These are phyloP conservation scores for Claviceps fusiformis DNA, from an alignment of 2,329 filamentous ascomycete species.

Conservation along the genomic window DNA sequence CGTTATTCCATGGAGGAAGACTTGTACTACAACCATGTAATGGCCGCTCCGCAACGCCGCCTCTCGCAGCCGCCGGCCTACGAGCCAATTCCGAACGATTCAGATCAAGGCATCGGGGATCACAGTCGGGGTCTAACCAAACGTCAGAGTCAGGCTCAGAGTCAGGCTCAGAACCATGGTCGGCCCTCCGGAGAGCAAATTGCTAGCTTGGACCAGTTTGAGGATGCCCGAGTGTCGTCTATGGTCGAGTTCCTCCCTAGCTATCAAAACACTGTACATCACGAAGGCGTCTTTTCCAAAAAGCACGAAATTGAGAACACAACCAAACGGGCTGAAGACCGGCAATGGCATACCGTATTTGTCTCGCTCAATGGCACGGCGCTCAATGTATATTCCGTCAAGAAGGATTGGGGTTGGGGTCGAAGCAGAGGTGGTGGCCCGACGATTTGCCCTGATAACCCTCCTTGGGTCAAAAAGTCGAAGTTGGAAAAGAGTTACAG, in stretches of 20 bases:
- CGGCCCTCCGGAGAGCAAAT: conserved; percentile 2
- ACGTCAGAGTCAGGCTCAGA: conserved; percentile 3
- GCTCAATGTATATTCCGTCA: conserved; percentile 50
- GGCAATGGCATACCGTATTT: conserved; percentile 51
- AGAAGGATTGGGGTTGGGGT: conserved; percentile 41
- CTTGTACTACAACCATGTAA: conserved; percentile 37
- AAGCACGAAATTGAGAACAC: conserved; percentile 56
- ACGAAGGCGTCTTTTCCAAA: conserved; percentile 44
- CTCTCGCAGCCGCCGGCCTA: conserved; percentile 36
- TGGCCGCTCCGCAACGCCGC: conserved; percentile 30
- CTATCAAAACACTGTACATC: conserved; percentile 42
- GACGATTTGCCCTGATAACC: conserved; percentile 35
- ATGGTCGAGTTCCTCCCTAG: conserved; percentile 26
- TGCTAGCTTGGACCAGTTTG: conserved; percentile 7
- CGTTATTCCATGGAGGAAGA: conserved; percentile 43
- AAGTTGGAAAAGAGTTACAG: conserved; percentile 54
- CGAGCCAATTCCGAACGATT: conserved; percentile 13
- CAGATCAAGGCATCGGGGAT: conserved; percentile 3
- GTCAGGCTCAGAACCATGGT: not conserved
- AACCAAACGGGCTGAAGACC: conserved; percentile 46
- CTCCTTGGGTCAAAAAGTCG: conserved; percentile 37
- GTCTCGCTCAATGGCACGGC: conserved; percentile 55
- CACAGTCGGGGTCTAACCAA: not conserved
- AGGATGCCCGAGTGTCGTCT: conserved; percentile 26
- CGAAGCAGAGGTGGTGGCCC: conserved; percentile 33